These are phyloP conservation scores for Mucuna pruriens DNA, from an alignment of 306 rosid genomes.

Conservation along the genomic window DNA sequence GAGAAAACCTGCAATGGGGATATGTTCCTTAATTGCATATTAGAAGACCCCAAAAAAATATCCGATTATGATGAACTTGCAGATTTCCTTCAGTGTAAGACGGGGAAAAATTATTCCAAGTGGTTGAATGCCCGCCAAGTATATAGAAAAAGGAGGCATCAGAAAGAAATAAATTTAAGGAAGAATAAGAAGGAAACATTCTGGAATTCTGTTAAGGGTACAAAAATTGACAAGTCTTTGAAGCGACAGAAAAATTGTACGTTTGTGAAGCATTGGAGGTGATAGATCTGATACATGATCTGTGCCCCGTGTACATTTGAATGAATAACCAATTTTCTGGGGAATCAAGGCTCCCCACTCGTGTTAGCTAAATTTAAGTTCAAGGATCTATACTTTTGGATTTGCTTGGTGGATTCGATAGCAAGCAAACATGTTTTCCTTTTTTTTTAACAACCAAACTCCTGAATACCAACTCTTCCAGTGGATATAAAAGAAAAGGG, in stretches of 20 bases:
- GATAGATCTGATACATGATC: not conserved
- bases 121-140: conserved; percentile 61
- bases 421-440: not conserved
- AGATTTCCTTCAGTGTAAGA: conserved; percentile 65
- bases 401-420: not conserved
- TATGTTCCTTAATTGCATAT: conserved; percentile 56
- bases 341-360: not conserved
- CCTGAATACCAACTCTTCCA: not conserved
- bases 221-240: conserved; percentile 29
- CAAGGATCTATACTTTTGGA: not conserved
- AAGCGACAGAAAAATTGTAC: not conserved
- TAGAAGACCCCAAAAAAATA: conserved; percentile 11
- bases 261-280: conserved; percentile 7
- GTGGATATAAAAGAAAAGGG: not conserved
- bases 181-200: conserved; percentile 57
- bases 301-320: conserved; percentile 17
- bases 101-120: conserved; percentile 59
- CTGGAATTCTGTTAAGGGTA: conserved; percentile 42
- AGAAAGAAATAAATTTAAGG: conserved; percentile 44
- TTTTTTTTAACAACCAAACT: not conserved
- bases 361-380: not conserved
- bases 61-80: conserved; percentile 62
- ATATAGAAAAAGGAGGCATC: conserved; percentile 48
- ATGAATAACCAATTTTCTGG: not conserved
- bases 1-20: conserved; percentile 60